A percentile compares a stretch with the other conserved stretches of the same genome.
phyloP scores from a whole-genome alignment of 2,329 filamentous ascomycete genomes.

The Ciborinia camelliae region DNA sequence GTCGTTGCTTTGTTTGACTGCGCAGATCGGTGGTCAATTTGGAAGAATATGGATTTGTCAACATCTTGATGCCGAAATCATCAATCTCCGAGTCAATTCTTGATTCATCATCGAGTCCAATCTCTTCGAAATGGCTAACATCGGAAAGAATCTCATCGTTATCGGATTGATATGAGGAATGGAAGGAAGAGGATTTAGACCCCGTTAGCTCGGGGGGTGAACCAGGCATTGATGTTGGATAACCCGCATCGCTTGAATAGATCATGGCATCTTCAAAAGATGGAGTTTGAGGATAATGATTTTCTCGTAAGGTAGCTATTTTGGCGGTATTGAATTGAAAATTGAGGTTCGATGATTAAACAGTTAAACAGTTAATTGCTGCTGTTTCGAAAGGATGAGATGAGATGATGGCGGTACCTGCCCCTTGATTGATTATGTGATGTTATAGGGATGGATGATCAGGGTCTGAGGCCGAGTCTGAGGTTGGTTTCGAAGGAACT shows the following conservation, averaged over 20 bases:
- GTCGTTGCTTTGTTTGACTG: slow-evolving; percentile 25
- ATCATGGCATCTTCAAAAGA: slow-evolving; percentile 34
- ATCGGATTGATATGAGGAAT: slow-evolving; percentile 70
- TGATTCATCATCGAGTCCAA: slow-evolving; percentile 73
- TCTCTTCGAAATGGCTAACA: slow-evolving; percentile 86
- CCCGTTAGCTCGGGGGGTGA: slow-evolving; percentile 76
- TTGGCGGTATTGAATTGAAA: slow-evolving; percentile 30
- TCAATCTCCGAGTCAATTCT: slow-evolving; percentile 33
- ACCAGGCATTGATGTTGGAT: slow-evolving; percentile 45
- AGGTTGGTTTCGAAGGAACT: slow-evolving; percentile 9
- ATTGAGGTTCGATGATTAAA: not conserved
- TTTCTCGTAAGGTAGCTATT: slow-evolving; percentile 36
- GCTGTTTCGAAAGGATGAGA: slow-evolving; percentile 13
- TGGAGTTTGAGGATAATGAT: slow-evolving; percentile 24
- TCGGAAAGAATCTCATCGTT: slow-evolving; percentile 69
- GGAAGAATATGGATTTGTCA: slow-evolving; percentile 32
- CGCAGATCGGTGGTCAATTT: slow-evolving; percentile 30
- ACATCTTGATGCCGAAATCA: slow-evolving; percentile 33
- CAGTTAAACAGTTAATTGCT: not conserved
- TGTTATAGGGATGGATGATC: not conserved
- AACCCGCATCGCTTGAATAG: slow-evolving; percentile 28
- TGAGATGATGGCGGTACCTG: too few relatives aligned
- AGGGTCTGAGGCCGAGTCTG: not conserved
- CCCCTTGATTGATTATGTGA: slow-evolving; percentile 10
- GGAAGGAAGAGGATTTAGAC: slow-evolving; percentile 86